Percentiles rank a stretch among this genome's conserved stretches.
These are phyloP conservation scores for Ophiostoma perfectum DNA, from an alignment of 2,329 filamentous ascomycete species.

Conservation along the genomic window DNA sequence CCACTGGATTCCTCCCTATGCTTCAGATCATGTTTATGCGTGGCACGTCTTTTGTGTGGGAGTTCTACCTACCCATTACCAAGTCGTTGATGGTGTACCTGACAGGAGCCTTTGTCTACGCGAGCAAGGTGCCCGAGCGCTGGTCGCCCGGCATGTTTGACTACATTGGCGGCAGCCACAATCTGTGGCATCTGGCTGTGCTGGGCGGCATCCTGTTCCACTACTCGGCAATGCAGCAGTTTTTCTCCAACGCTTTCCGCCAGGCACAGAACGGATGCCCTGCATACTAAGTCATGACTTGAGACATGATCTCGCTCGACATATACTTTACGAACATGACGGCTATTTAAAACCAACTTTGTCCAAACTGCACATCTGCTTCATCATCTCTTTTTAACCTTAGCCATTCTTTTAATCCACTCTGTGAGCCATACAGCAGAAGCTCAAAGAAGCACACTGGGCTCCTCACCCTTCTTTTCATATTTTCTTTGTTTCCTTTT, in stretches of 20 bases:
- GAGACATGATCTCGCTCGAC: neutral
- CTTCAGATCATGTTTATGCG: constrained; percentile 75
- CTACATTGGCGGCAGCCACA: constrained; percentile 91
- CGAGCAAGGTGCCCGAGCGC: constrained; percentile 84
- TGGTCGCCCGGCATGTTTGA: constrained; percentile 93
- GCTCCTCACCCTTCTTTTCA: neutral
- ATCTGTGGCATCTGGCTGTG: constrained; percentile 95
- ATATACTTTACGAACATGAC: neutral
- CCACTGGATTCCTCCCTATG: constrained; percentile 84
- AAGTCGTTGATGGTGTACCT: constrained; percentile 87
- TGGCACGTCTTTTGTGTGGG: constrained; percentile 71
- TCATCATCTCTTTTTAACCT: neutral
- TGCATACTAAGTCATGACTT: constrained; percentile 37
- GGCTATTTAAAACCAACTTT: neutral
- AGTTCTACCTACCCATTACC: constrained; percentile 81
- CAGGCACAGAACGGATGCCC: constrained; percentile 59
- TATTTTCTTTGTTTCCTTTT: neutral
- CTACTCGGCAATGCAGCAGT: constrained; percentile 91
- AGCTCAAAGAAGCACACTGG: too few relatives aligned
- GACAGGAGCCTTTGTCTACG: constrained; percentile 77
- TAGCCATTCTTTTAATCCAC: neutral
- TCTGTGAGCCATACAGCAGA: neutral
- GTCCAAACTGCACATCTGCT: neutral
- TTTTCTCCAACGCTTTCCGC: constrained; percentile 74
- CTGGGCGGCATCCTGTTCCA: constrained; percentile 95